A percentile compares a stretch with the other conserved stretches of the same genome.
Evolutionary conservation across 495 filamentous ascomycete genomes (phyloP).

Genomic region (Elaphomyces granulatus): DNA sequence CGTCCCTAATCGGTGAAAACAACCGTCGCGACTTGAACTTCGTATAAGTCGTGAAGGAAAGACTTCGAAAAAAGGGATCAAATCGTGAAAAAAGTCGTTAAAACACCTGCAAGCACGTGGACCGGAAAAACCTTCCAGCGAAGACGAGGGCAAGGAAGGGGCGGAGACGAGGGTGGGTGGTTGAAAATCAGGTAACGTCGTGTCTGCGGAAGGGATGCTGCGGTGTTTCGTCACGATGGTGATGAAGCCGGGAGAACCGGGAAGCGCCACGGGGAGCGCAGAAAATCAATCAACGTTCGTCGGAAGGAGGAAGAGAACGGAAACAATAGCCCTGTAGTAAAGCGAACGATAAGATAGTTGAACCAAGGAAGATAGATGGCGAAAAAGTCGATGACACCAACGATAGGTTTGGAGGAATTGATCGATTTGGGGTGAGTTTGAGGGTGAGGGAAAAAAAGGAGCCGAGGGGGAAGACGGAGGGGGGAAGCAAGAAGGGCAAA

Average conservation of each 20-base stretch:
- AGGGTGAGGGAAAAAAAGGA: conserved; percentile 75
- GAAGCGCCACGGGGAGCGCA: neutral
- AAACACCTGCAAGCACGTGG: conserved; percentile 4
- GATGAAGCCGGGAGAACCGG: neutral
- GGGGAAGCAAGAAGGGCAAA: neutral
- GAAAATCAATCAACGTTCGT: neutral
- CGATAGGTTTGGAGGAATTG: no score
- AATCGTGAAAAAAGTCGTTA: conserved; percentile 3
- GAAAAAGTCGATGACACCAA: conserved; percentile 50
- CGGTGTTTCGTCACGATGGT: neutral
- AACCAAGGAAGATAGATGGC: neutral
- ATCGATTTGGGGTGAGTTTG: no score
- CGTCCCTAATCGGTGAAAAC: conserved; percentile 1
- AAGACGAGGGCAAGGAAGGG: neutral
- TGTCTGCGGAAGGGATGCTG: neutral
- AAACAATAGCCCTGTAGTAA: neutral
- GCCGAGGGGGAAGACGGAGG: conserved; percentile 41
- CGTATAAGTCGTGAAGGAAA: conserved; percentile 2
- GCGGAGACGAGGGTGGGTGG: neutral
- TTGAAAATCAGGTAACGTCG: neutral
- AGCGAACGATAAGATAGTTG: neutral
- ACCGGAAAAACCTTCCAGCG: neutral
- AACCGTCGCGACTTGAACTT: conserved; percentile 5
- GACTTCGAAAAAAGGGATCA: conserved; percentile 1
- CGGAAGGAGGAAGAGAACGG: neutral